Conservation (phyloP, 2,329 filamentous ascomycete species). For the Ascochyta rabiei region DNA sequence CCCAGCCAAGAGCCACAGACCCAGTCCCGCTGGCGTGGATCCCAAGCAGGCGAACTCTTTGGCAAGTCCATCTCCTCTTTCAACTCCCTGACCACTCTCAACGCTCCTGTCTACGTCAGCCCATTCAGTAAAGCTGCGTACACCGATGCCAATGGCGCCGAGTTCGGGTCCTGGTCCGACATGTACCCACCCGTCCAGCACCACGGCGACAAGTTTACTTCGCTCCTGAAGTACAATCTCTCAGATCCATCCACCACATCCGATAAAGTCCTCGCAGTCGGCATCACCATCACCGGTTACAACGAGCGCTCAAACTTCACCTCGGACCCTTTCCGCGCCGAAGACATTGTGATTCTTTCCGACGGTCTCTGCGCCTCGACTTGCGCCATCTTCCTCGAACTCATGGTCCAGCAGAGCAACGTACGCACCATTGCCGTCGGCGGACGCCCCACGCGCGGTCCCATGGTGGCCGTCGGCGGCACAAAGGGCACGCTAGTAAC, state of each 20-base stretch:
- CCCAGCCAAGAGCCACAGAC: slow-evolving; percentile 53
- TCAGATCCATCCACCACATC: slow-evolving; percentile 43
- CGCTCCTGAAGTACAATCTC: slow-evolving; percentile 48
- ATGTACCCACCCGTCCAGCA: slow-evolving; percentile 45
- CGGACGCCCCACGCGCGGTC: slow-evolving; percentile 48
- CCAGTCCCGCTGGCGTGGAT: slow-evolving; percentile 55
- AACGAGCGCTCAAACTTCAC: slow-evolving; percentile 33
- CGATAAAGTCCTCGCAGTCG: slow-evolving; percentile 33
- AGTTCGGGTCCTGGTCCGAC: slow-evolving; percentile 44
- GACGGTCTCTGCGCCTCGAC: slow-evolving; percentile 56
- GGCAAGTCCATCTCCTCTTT: slow-evolving; percentile 32
- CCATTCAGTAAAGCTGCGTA: slow-evolving; percentile 47
- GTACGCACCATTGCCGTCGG: slow-evolving; percentile 53
- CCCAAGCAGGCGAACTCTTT: slow-evolving; percentile 41
- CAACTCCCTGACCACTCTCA: slow-evolving; percentile 16
- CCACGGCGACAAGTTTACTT: slow-evolving; percentile 48
- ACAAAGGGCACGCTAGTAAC: slow-evolving; percentile 52
- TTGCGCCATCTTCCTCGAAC: slow-evolving; percentile 55
- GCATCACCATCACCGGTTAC: slow-evolving; percentile 41
- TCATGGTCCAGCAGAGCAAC: slow-evolving; percentile 53
- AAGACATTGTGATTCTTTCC: slow-evolving; percentile 49
- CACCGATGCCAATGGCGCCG: slow-evolving; percentile 28
- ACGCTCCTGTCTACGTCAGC: slow-evolving; percentile 35
- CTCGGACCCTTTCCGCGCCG: slow-evolving; percentile 44
- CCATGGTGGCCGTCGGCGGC: slow-evolving; percentile 54